Evolutionary conservation across 2,329 filamentous ascomycete species (phyloP).

Genomic region (Didymella keratinophila): DNA sequence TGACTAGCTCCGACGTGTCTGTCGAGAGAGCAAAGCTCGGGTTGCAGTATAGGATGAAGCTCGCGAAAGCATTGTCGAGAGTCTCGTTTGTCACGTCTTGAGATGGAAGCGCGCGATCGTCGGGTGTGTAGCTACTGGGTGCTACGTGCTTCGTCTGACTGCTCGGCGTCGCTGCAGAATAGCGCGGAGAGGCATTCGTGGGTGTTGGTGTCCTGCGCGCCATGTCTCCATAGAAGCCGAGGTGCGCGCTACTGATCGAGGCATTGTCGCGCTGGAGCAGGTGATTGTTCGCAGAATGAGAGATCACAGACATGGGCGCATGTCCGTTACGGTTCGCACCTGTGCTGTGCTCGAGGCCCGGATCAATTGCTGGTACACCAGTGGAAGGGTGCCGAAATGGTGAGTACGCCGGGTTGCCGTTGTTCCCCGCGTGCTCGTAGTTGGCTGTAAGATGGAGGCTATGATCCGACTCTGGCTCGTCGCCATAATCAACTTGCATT

Average conservation of each 20-base stretch:
- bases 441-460: conserved; percentile 42
- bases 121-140: conserved; percentile 47
- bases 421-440: conserved; percentile 44
- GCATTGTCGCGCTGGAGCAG: conserved; percentile 49
- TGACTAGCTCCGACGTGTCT: conserved; percentile 74
- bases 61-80: conserved; percentile 82
- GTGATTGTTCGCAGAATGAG: conserved; percentile 40
- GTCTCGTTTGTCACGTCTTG: conserved; percentile 72
- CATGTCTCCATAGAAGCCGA: conserved; percentile 51
- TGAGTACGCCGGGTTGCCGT: conserved; percentile 41
- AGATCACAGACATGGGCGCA: conserved; percentile 44
- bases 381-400: conserved; percentile 45
- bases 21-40: conserved; percentile 75
- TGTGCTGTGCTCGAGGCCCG: conserved; percentile 47
- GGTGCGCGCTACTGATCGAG: conserved; percentile 38
- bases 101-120: conserved; percentile 68
- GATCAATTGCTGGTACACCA: conserved; percentile 48
- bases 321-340: conserved; percentile 47
- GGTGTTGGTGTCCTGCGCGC: conserved; percentile 46
- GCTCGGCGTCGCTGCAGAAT: conserved; percentile 46
- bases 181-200: conserved; percentile 51
- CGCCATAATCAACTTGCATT: conserved; percentile 52
- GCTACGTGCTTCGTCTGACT: conserved; percentile 46
- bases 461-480: conserved; percentile 44
- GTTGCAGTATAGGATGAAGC: conserved; percentile 91